Evolutionary conservation across 805 yeast genomes (phyloP).

Genomic region (Lipomyces anomalus): DNA sequence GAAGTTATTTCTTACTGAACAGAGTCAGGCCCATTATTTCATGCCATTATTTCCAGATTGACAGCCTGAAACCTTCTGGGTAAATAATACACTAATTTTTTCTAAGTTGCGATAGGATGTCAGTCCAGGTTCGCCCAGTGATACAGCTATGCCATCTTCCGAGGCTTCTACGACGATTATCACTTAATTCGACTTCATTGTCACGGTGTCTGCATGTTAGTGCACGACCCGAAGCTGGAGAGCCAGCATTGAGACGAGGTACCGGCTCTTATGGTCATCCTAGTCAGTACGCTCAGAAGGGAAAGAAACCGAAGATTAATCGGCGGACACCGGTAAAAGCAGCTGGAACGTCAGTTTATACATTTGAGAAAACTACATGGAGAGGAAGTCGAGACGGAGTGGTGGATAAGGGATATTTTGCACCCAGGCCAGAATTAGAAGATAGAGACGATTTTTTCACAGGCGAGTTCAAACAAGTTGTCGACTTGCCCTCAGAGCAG

Average conservation of each 20-base stretch:
- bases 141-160: too few species aligned
- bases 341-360: conserved; percentile 8
- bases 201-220: too few species aligned
- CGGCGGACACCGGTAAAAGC: conserved; percentile 12
- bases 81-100: too few species aligned
- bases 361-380: conserved; percentile 12
- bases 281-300: not conserved
- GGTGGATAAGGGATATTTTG: not conserved
- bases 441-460: not conserved
- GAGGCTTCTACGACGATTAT: too few species aligned
- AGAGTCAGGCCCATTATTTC: too few species aligned
- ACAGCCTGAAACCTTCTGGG: too few species aligned
- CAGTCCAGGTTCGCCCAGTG: too few species aligned
- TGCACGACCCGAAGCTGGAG: not conserved
- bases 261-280: not conserved
- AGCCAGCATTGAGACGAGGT: not conserved
- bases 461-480: not conserved
- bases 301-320: conserved; percentile 6
- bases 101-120: too few species aligned
- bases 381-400: conserved; percentile 1
- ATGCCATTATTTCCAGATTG: too few species aligned
- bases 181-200: too few species aligned
- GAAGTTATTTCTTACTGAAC: too few species aligned
- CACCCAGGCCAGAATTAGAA: not conserved
- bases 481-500: not conserved